Conservation (phyloP, 192 early-diverging fungal species). For the Podila horticola region DNA sequence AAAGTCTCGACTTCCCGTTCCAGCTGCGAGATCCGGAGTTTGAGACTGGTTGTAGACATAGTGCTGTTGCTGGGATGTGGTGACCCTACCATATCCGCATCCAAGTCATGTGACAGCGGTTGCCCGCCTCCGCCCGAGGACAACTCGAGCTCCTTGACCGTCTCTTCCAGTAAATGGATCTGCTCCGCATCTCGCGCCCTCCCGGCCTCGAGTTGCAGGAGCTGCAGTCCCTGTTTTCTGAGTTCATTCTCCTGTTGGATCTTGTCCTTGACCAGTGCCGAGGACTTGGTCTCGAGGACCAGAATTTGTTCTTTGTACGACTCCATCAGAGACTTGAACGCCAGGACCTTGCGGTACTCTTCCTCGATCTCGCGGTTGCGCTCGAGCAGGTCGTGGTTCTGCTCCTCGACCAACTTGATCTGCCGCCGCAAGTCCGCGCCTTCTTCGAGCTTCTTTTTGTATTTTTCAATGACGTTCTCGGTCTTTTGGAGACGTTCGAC, state of each 20-base stretch:
- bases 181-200: constrained; percentile 75
- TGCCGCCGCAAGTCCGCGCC: constrained; percentile 81
- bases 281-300: constrained; percentile 76
- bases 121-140: constrained; percentile 53
- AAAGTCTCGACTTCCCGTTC: constrained; percentile 43
- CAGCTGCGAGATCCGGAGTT: constrained; percentile 19
- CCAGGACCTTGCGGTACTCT: constrained; percentile 83
- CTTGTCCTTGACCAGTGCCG: constrained; percentile 73
- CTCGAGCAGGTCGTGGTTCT: constrained; percentile 74
- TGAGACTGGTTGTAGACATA: constrained; percentile 28
- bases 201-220: constrained; percentile 72
- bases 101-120: constrained; percentile 20
- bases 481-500: constrained; percentile 92
- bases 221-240: constrained; percentile 64
- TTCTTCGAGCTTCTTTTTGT: constrained; percentile 95
- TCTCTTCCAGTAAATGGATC: constrained; percentile 82
- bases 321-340: constrained; percentile 84
- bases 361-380: constrained; percentile 86
- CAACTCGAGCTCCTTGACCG: constrained; percentile 84
- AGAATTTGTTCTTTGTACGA: constrained; percentile 86
- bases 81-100: constrained; percentile 35
- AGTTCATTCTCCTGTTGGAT: constrained; percentile 77
- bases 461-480: constrained; percentile 96
- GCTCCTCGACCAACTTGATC: constrained; percentile 82
- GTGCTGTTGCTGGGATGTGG: constrained; percentile 30